phyloP scores from a whole-genome alignment of 371 early-diverging fungal genomes.

The Dinochytrium kinnereticum region DNA sequence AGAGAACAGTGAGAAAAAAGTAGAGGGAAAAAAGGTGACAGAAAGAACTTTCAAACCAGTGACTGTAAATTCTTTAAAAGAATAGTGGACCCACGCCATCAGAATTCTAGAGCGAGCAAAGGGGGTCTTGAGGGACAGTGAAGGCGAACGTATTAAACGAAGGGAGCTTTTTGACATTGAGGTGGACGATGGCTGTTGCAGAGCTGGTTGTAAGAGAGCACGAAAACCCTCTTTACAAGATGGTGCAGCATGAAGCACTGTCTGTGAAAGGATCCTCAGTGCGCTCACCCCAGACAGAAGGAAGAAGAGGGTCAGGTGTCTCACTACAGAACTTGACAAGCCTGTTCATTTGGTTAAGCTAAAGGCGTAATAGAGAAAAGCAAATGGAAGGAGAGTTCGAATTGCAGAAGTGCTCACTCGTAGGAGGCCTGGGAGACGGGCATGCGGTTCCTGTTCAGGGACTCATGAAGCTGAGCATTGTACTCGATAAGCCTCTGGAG shows the following conservation, averaged over 20 bases:
- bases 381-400: background rate
- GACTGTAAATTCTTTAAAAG: background rate
- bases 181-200: too few relatives aligned
- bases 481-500: slow-evolving; percentile 8
- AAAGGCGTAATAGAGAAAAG: background rate
- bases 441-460: background rate
- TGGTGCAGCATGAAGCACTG: background rate
- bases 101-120: too few relatives aligned
- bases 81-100: too few relatives aligned
- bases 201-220: too few relatives aligned
- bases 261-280: slow-evolving; percentile 12
- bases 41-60: background rate
- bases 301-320: slow-evolving; percentile 14
- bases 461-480: slow-evolving; percentile 12
- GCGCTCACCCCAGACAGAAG: slow-evolving; percentile 1
- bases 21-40: background rate
- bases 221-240: background rate
- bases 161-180: too few relatives aligned
- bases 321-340: background rate
- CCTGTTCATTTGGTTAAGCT: background rate
- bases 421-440: slow-evolving; percentile 3
- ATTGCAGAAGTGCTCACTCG: background rate
- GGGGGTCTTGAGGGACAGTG: too few relatives aligned
- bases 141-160: background rate
- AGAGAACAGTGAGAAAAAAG: background rate